phyloP scores from a whole-genome alignment of 176 grass and related monocot species.

The Carex myosuroides region DNA sequence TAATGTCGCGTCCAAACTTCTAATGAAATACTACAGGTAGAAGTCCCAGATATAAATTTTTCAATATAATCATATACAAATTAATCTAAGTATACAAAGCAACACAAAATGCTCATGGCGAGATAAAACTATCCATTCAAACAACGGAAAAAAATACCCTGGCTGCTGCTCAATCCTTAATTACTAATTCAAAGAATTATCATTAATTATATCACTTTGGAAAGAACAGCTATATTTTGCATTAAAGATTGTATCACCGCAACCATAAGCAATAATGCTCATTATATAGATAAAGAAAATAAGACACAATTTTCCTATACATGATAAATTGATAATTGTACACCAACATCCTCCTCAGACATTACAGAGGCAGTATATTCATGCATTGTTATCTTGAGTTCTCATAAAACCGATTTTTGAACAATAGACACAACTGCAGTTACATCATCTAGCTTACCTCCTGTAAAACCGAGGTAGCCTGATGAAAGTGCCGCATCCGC shows the following conservation, averaged over 20 bases:
- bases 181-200: not conserved
- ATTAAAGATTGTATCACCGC: no score
- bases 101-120: not conserved
- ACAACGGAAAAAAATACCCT: not conserved
- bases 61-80: not conserved
- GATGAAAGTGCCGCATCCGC: conserved; percentile 54
- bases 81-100: not conserved
- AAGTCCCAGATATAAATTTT: not conserved
- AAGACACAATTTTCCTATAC: not conserved
- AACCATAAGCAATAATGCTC: not conserved
- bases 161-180: not conserved
- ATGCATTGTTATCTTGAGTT: not conserved
- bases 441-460: conserved; percentile 94
- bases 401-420: conserved; percentile 38
- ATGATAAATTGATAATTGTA: not conserved
- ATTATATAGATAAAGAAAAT: not conserved
- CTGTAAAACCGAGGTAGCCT: conserved; percentile 64
- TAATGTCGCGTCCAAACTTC: not conserved
- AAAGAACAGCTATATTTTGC: not conserved
- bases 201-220: not conserved
- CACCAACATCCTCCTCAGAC: not conserved
- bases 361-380: not conserved
- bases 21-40: not conserved
- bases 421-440: conserved; percentile 81
- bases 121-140: not conserved